These are phyloP conservation scores for Sanghuangporus weigelae DNA, from an alignment of 1,284 basidiomycete species.

Conservation along the genomic window DNA sequence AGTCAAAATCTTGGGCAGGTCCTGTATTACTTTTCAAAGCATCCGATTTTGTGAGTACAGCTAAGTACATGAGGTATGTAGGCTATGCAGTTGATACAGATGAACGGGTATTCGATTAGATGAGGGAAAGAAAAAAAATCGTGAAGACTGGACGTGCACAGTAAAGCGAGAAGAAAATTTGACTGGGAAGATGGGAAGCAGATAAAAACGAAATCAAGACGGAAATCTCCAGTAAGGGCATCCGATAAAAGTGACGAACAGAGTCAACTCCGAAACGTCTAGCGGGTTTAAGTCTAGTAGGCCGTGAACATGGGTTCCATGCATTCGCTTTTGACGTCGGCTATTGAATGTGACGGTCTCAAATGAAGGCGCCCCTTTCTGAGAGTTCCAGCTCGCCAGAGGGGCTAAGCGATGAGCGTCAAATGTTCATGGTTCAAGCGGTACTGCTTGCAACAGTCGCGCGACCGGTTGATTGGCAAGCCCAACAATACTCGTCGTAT, in stretches of 20 bases:
- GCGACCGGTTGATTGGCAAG: conserved; percentile 15
- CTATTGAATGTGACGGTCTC: neutral
- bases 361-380: neutral
- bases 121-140: neutral
- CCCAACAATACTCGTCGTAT: conserved; percentile 17
- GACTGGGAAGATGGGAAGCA: neutral
- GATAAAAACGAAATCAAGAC: neutral
- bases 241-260: neutral
- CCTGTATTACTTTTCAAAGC: neutral
- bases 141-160: neutral
- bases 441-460: conserved; percentile 11
- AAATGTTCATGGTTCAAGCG: neutral
- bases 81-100: neutral
- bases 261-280: neutral
- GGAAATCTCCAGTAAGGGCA: neutral
- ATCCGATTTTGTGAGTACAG: neutral
- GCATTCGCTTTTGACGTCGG: neutral
- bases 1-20: too few relatives aligned
- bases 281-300: neutral
- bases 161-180: neutral
- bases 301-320: neutral
- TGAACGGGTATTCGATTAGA: conserved; percentile 1
- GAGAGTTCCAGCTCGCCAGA: neutral
- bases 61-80: neutral
- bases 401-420: neutral